Evolutionary conservation across 139 green algal genomes (phyloP).

Genomic region (Coelastrella sp.): DNA sequence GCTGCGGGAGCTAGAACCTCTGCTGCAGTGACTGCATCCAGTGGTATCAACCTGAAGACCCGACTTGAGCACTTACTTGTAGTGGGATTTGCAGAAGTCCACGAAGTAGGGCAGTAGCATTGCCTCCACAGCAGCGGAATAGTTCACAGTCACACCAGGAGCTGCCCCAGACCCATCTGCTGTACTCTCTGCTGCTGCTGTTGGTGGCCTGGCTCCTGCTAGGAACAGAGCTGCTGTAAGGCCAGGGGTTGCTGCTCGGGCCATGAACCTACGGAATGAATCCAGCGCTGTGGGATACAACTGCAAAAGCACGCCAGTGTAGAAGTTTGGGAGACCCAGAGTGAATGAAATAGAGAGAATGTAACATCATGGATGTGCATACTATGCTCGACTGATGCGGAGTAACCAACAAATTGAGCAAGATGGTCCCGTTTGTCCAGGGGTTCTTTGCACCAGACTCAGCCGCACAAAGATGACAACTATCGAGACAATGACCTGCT

Average conservation of each 20-base stretch:
- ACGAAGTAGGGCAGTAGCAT: conserved; percentile 29
- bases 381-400: too few species aligned
- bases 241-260: conserved; percentile 31
- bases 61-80: background rate
- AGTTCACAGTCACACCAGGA: background rate
- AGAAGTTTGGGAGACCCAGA: background rate
- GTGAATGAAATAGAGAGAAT: too few species aligned
- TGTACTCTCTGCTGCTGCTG: background rate
- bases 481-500: too few species aligned
- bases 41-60: background rate
- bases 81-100: conserved; percentile 29
- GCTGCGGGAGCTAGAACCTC: too few species aligned
- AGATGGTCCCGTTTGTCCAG: too few species aligned
- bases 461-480: too few species aligned
- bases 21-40: background rate
- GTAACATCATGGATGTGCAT: too few species aligned
- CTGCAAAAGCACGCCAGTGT: conserved; percentile 20
- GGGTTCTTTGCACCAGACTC: too few species aligned
- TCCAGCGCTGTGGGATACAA: conserved; percentile 39
- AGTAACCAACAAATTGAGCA: too few species aligned
- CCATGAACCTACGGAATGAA: conserved; percentile 50
- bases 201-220: background rate
- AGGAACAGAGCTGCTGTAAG: conserved; percentile 29
- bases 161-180: background rate
- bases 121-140: conserved; percentile 20